A percentile compares a stretch with the other conserved stretches of the same genome.
Conservation (phyloP, 345 rosid genomes). For the Mallotus nudiflorus region DNA sequence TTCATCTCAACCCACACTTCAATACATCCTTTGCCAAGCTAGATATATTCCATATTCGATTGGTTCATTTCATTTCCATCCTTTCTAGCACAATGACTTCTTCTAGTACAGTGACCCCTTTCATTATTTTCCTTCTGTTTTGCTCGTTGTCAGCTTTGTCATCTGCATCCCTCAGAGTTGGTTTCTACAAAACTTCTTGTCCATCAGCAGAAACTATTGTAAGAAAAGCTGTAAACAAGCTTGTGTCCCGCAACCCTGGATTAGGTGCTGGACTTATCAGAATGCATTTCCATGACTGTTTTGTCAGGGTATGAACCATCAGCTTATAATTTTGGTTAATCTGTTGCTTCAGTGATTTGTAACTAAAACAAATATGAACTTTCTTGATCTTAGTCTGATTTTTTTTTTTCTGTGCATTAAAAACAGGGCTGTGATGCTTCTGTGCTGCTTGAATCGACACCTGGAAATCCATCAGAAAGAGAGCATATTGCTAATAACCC, state of each 20-base stretch:
- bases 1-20: too few species aligned
- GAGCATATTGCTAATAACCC: conserved; percentile 42
- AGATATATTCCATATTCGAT: too few species aligned
- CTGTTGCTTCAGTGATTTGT: too few species aligned
- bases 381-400: too few species aligned
- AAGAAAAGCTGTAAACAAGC: background rate
- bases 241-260: background rate
- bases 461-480: conserved; percentile 32
- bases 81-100: too few species aligned
- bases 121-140: background rate
- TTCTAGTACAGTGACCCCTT: background rate
- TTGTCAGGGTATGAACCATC: conserved; percentile 27
- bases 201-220: background rate
- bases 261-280: background rate
- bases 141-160: background rate
- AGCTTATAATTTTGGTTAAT: background rate
- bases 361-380: too few species aligned
- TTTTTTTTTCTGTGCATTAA: background rate
- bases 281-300: conserved; percentile 22
- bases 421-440: conserved; percentile 53
- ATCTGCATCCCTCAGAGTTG: conserved; percentile 18
- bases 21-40: too few species aligned
- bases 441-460: conserved; percentile 33
- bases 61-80: too few species aligned
- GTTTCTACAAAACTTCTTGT: conserved; percentile 24